Evolutionary conservation across 305 asterid species (phyloP).

Genomic region (Plantago rigida): DNA sequence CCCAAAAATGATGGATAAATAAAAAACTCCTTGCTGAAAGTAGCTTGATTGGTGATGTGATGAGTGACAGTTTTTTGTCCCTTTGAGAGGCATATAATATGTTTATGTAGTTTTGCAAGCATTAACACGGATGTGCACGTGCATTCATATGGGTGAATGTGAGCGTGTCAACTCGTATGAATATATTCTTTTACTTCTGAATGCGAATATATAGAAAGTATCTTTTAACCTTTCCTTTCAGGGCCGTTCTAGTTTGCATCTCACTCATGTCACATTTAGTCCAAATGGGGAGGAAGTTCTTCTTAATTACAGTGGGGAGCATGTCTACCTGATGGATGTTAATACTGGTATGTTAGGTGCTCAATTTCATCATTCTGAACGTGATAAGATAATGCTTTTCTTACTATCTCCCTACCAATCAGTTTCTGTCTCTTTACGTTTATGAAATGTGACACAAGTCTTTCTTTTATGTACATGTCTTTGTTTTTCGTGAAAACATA

Average conservation of each 20-base stretch:
- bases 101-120: neutral
- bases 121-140: neutral
- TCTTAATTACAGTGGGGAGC: constrained; percentile 94
- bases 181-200: neutral
- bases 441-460: no score
- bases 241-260: constrained; percentile 73
- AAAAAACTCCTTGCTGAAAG: no score
- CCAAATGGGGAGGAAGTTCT: constrained; percentile 89
- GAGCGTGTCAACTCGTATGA: neutral
- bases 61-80: no score
- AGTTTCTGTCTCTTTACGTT: neutral
- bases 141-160: neutral
- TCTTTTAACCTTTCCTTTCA: constrained; percentile 31
- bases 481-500: neutral
- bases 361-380: neutral
- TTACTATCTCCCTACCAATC: neutral
- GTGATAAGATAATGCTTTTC: neutral
- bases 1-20: no score
- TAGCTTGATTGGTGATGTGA: no score
- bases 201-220: constrained; percentile 24
- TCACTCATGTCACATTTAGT: constrained; percentile 85
- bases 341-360: constrained; percentile 44
- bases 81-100: neutral
- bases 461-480: neutral
- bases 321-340: constrained; percentile 86